Evolutionary conservation across 306 rosid genomes (phyloP).

Genomic region (Trifolium dubium): DNA sequence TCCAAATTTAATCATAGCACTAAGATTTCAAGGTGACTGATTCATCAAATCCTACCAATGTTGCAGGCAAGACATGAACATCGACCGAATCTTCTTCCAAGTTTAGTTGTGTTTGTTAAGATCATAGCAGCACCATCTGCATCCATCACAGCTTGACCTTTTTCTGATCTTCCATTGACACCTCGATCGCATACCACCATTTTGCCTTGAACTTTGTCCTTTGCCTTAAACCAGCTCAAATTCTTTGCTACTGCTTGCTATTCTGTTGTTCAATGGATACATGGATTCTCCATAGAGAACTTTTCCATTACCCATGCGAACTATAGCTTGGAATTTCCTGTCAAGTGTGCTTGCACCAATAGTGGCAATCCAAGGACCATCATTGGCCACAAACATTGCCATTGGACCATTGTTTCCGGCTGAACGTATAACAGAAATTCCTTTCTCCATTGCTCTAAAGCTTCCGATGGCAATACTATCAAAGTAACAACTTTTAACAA

Average conservation of each 20-base stretch:
- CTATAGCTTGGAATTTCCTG: constrained; percentile 72
- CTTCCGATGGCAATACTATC: constrained; percentile 78
- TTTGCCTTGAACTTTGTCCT: constrained; percentile 67
- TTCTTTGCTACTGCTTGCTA: constrained; percentile 44
- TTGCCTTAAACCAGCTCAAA: constrained; percentile 73
- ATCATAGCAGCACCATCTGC: constrained; percentile 87
- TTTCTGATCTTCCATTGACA: constrained; percentile 79
- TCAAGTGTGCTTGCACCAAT: constrained; percentile 86
- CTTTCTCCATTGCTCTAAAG: constrained; percentile 84
- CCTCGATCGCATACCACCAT: constrained; percentile 89
- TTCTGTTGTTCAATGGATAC: constrained; percentile 59
- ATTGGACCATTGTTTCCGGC: constrained; percentile 90
- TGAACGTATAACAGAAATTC: constrained; percentile 77
- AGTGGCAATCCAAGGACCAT: constrained; percentile 94
- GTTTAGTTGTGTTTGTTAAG: constrained; percentile 68
- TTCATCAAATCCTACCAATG: constrained; percentile 76
- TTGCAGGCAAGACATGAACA: constrained; percentile 90
- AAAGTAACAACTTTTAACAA: too few species aligned
- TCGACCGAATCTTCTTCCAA: constrained; percentile 84
- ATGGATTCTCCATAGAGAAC: constrained; percentile 75
- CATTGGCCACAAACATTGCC: constrained; percentile 84
- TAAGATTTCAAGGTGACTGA: constrained; percentile 61
- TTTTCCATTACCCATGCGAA: constrained; percentile 71
- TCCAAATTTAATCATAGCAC: constrained; percentile 65
- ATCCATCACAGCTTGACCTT: constrained; percentile 84